Conservation (phyloP, 805 yeast species). For the Zygoascus tannicola region DNA sequence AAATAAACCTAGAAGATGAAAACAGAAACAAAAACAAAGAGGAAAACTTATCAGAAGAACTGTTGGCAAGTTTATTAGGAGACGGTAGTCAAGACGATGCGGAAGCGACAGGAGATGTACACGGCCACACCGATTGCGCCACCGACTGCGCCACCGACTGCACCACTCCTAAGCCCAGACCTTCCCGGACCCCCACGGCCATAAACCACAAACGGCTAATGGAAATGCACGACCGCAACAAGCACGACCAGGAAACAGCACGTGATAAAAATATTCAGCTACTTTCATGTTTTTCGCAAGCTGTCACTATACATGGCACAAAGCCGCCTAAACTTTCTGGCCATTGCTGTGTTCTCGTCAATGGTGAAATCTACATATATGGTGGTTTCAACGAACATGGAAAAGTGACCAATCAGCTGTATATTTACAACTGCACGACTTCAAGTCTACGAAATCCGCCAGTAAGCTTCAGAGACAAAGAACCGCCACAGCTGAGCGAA, state of each 20-base stretch:
- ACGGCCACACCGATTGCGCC: too few species aligned
- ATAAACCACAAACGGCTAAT: neutral
- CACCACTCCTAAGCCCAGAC: too few species aligned
- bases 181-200: too few species aligned
- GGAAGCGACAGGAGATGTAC: too few species aligned
- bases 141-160: too few species aligned
- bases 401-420: conserved; percentile 8
- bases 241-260: neutral
- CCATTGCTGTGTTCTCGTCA: conserved; percentile 15
- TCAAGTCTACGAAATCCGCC: conserved; percentile 10
- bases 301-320: conserved; percentile 19
- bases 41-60: too few species aligned
- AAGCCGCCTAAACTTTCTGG: conserved; percentile 19
- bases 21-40: too few species aligned
- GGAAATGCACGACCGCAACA: neutral
- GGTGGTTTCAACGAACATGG: conserved; percentile 19
- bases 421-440: conserved; percentile 16
- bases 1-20: too few species aligned
- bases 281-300: conserved; percentile 14
- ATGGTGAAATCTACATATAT: conserved; percentile 14
- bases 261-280: conserved; percentile 11
- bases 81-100: too few species aligned
- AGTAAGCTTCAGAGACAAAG: conserved; percentile 4
- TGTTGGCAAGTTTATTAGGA: too few species aligned
- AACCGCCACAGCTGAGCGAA: conserved; percentile 10